Evolutionary conservation across 1,284 basidiomycete species (phyloP), one percentile per base, ranked within the genome.

Genomic region (Heterobasidion annosum): DNA sequence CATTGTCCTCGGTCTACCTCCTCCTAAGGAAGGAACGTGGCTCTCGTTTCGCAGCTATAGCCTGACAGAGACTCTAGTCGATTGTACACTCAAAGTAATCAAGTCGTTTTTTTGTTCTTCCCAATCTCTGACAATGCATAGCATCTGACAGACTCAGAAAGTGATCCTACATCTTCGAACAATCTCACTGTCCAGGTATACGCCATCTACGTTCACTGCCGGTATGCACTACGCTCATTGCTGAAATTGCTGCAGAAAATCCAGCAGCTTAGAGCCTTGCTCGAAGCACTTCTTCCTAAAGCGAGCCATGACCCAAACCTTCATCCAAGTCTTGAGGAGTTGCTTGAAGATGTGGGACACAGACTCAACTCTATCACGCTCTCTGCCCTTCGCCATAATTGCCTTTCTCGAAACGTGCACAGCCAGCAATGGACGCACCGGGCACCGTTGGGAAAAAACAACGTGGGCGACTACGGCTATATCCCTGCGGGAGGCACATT

Each of bases 1-100:
- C 6, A 64, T 79, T 8, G 66, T 80, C 15, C 69, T 81, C 58
- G 78, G 77, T 10, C 61, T 81, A 4, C 78, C 78, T 35, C 69
- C 69, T 2, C 73, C 70, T 1, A 69, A 69, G 2, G 65, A 73
- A n/a, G 61, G 57, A n/a, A 35, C 13, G 15, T 69, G 69, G 67
- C 42, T 64, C 43, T 72, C 71, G 3, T 68, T 57, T 25, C 65
- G 78, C 34, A 78, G 73, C 56, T 79, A 74, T 57, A 69, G 70
- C 8, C 64, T 79, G 10, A 71, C 73, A 0, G 68, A 75, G 49
- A 76, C 71, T 1, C 59, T 79, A 2, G 65, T 70, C 0, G 63
- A 64, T 40, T 61, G 65, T 15, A 70, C 70, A 48, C 61, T 78
- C 15, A 64, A 67, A 51, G 77, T 74, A 56, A 50, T 25, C 4